phyloP scores from a whole-genome alignment of 495 filamentous ascomycete genomes.

The Niebla homalea region DNA sequence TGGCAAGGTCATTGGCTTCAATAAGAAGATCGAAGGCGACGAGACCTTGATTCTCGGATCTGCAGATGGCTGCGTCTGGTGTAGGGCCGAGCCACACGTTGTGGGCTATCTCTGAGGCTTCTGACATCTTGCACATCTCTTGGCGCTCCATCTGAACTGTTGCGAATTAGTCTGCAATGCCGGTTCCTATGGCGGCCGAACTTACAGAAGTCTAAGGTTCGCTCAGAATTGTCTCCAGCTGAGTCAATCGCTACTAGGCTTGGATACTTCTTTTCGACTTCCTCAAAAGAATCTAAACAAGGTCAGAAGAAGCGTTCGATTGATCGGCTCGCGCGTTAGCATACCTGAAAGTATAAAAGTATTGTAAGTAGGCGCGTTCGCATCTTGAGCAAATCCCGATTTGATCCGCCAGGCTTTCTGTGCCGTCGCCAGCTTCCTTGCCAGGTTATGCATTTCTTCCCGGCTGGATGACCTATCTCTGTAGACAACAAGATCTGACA shows the following conservation, averaged over 20 bases:
- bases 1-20: constrained; percentile 74
- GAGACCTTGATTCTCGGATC: constrained; percentile 17
- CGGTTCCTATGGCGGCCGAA: constrained; percentile 1
- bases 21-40: constrained; percentile 56
- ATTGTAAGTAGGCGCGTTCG: constrained; percentile 54
- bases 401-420: constrained; percentile 61
- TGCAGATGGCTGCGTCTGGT: constrained; percentile 45
- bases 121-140: constrained; percentile 91
- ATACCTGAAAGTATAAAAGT: constrained; percentile 67
- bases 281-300: constrained; percentile 44
- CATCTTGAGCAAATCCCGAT: constrained; percentile 36
- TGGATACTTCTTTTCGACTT: constrained; percentile 60
- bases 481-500: constrained; percentile 89
- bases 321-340: constrained; percentile 11
- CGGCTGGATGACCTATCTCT: constrained; percentile 47
- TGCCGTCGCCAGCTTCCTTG: constrained; percentile 57
- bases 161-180: constrained; percentile 1
- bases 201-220: constrained; percentile 78
- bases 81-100: constrained; percentile 90
- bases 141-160: constrained; percentile 65
- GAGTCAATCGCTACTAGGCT: constrained; percentile 65
- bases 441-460: constrained; percentile 49
- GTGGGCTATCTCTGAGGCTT: constrained; percentile 68
- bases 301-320: background rate
- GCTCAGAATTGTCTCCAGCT: constrained; percentile 55